phyloP scores from a whole-genome alignment of 331 rosid species.

The Acacia concinna region DNA sequence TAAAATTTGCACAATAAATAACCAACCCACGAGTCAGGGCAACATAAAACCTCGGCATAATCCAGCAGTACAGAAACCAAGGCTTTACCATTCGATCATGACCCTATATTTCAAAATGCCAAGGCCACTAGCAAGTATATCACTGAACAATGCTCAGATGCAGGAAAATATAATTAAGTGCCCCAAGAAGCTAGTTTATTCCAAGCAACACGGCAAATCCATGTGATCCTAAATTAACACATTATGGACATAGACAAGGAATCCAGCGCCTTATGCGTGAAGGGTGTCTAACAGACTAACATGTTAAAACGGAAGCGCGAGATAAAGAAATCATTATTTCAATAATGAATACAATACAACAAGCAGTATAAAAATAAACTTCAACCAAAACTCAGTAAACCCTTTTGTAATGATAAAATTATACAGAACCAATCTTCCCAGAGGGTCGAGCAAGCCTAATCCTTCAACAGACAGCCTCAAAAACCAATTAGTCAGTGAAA shows the following conservation, averaged over 20 bases:
- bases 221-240: background rate
- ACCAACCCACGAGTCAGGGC: constrained; percentile 5
- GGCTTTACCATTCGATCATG: constrained; percentile 6
- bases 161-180: background rate
- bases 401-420: background rate
- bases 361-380: background rate
- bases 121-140: constrained; percentile 15
- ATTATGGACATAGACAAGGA: background rate
- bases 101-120: constrained; percentile 4
- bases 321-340: background rate
- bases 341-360: background rate
- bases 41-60: constrained; percentile 13
- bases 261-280: background rate
- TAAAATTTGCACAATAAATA: background rate
- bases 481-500: constrained; percentile 8
- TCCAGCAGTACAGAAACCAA: background rate
- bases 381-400: background rate
- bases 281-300: background rate
- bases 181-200: background rate
- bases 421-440: constrained; percentile 15
- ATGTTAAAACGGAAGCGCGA: background rate
- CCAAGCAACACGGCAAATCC: background rate
- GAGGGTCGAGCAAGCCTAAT: background rate
- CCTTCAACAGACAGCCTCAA: constrained; percentile 1
- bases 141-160: background rate